These are phyloP conservation scores for Aspergillus floridensis DNA, from an alignment of 2,329 filamentous ascomycete species.

Conservation along the genomic window DNA sequence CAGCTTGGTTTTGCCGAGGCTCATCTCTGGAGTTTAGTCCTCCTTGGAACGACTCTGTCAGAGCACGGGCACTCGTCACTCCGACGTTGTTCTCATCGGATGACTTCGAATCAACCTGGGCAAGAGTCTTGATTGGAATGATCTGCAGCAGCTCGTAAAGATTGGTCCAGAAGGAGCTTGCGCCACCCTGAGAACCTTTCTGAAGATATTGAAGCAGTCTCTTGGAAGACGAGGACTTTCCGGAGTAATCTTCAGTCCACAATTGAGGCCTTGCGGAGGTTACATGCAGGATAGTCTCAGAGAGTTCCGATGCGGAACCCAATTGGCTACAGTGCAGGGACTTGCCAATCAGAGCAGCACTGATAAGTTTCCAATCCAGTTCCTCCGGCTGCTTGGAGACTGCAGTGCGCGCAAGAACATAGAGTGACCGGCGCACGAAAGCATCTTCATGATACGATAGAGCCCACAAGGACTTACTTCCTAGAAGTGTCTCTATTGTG, in stretches of 20 bases:
- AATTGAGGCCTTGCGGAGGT: conserved; percentile 64
- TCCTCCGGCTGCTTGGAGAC: conserved; percentile 48
- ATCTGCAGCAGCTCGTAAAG: conserved; percentile 60
- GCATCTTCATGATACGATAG: conserved; percentile 57
- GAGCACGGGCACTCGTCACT: conserved; percentile 54
- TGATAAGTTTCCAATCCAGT: conserved; percentile 64
- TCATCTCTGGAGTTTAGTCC: conserved; percentile 76
- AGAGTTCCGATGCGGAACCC: conserved; percentile 70
- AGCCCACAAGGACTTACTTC: conserved; percentile 60
- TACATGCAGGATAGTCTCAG: conserved; percentile 64
- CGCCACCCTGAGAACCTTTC: conserved; percentile 78
- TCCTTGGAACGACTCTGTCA: conserved; percentile 66
- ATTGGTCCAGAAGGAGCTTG: conserved; percentile 69
- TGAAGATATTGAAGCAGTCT: conserved; percentile 71
- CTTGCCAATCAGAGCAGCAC: conserved; percentile 69
- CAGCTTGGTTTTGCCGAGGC: conserved; percentile 62
- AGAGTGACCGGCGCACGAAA: conserved; percentile 57
- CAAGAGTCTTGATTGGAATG: conserved; percentile 53
- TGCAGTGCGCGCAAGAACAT: conserved; percentile 54
- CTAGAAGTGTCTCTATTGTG: conserved; percentile 66
- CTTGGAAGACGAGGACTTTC: conserved; percentile 55
- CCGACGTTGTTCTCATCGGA: conserved; percentile 23
- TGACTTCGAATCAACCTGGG: conserved; percentile 24
- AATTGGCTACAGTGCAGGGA: conserved; percentile 70
- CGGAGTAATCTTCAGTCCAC: conserved; percentile 67